Evolutionary conservation across 495 filamentous ascomycete species (phyloP).

Genomic region (Trichoderma orchidacearum): DNA sequence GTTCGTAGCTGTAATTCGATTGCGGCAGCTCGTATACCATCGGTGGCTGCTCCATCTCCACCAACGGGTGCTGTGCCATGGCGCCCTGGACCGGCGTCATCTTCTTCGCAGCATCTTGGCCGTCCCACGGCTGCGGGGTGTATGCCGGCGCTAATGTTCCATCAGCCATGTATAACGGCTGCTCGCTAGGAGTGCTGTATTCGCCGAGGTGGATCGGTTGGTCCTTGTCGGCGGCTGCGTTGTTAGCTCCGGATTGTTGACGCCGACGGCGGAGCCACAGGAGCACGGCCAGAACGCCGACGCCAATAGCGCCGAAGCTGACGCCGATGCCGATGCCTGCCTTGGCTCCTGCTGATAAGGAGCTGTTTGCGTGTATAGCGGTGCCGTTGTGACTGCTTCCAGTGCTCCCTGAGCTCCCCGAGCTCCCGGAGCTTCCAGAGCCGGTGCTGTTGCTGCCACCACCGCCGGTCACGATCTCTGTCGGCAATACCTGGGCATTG

Average conservation of each 20-base stretch:
- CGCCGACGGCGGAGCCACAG: conserved; percentile 12
- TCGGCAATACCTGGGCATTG: conserved; percentile 2
- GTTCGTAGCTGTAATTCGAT: background rate
- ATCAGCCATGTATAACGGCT: background rate
- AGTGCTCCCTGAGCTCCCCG: too few relatives aligned
- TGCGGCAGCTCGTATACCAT: background rate
- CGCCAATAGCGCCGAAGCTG: conserved; percentile 14
- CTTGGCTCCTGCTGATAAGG: conserved; percentile 20
- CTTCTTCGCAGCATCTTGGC: background rate
- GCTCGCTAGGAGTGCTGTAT: background rate
- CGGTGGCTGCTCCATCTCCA: background rate
- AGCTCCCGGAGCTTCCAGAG: background rate
- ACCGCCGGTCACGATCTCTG: background rate
- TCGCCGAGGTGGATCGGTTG: background rate
- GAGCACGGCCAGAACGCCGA: conserved; percentile 12
- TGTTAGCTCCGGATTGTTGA: conserved; percentile 3
- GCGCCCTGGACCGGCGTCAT: background rate
- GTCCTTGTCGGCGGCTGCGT: conserved; percentile 4
- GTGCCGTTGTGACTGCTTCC: too few relatives aligned
- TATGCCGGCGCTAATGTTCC: background rate
- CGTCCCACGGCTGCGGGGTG: background rate
- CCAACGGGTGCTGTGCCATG: background rate
- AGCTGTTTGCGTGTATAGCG: too few relatives aligned
- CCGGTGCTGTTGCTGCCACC: background rate
- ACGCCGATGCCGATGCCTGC: conserved; percentile 23